Percentiles rank a stretch among this genome's conserved stretches.
These are phyloP conservation scores for Daldinia vernicosa DNA, from an alignment of 495 filamentous ascomycete genomes.

Conservation along the genomic window DNA sequence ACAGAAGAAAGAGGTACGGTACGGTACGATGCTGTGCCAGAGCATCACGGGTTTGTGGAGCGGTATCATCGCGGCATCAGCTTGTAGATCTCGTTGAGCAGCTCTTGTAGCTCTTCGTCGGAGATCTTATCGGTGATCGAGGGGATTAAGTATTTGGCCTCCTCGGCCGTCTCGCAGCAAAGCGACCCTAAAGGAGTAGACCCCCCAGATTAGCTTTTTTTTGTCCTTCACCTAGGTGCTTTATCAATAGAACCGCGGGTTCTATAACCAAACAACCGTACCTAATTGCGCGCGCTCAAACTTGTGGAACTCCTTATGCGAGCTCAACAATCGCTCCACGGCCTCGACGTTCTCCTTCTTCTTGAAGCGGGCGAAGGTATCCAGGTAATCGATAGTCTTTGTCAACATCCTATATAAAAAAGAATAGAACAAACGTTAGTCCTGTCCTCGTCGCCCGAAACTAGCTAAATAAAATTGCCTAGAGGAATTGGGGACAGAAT, in stretches of 20 bases:
- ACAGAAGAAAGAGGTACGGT: neutral
- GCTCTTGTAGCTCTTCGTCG: conserved; percentile 84
- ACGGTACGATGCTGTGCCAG: neutral
- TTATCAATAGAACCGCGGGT: neutral
- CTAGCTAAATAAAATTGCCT: neutral
- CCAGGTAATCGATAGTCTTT: conserved; percentile 90
- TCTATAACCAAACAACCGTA: conserved; percentile 55
- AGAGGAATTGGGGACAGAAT: conserved; percentile 13
- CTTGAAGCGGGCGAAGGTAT: conserved; percentile 94
- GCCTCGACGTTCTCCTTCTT: conserved; percentile 92
- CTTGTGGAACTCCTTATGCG: conserved; percentile 79
- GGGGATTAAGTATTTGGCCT: conserved; percentile 95
- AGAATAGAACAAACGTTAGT: conserved; percentile 11
- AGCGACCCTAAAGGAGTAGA: conserved; percentile 70
- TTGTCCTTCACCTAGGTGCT: neutral
- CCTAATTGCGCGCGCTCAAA: conserved; percentile 95
- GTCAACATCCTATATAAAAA: conserved; percentile 64
- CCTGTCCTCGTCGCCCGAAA: neutral
- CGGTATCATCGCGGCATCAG: conserved; percentile 55
- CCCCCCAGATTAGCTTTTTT: neutral
- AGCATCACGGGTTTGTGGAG: neutral
- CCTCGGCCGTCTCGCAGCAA: conserved; percentile 89
- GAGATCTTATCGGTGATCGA: conserved; percentile 86
- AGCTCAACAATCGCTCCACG: conserved; percentile 81
- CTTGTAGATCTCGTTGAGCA: conserved; percentile 90